Conservation (phyloP, 352 stramenopile genomes). For the Halophytophthora polymorphica region DNA sequence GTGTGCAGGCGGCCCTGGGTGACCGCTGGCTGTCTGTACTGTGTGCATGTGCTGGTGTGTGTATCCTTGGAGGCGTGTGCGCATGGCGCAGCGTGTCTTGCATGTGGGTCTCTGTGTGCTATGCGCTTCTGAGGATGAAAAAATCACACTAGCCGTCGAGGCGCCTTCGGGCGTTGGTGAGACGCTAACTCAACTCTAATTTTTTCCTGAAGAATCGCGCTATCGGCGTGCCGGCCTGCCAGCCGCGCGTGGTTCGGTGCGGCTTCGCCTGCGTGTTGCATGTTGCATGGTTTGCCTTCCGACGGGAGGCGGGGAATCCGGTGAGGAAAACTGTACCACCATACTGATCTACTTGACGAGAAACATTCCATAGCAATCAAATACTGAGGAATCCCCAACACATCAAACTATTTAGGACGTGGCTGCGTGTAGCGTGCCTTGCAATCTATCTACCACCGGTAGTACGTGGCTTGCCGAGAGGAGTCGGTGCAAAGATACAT, state of each 20-base stretch:
- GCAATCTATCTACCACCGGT: no score
- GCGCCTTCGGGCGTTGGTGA: conserved; percentile 31
- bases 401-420: neutral
- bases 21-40: no score
- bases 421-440: no score
- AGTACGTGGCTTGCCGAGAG: no score
- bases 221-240: neutral
- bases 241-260: conserved; percentile 1
- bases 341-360: conserved; percentile 71
- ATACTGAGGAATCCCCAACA: conserved; percentile 47
- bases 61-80: neutral
- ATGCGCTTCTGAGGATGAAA: conserved; percentile 65
- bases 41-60: neutral
- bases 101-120: neutral
- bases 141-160: conserved; percentile 57
- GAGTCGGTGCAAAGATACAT: no score
- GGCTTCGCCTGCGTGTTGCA: conserved; percentile 2
- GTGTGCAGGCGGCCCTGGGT: no score
- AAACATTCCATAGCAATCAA: conserved; percentile 75
- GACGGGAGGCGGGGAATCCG: conserved; percentile 21
- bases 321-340: conserved; percentile 71
- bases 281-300: conserved; percentile 3
- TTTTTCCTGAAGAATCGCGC: conserved; percentile 77
- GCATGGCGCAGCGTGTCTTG: neutral
- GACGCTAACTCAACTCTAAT: conserved; percentile 76